Evolutionary conservation across 768 basidiomycete genomes (phyloP), one percentile per base, ranked within the genome.

Genomic region (Phallus indusiatus): DNA sequence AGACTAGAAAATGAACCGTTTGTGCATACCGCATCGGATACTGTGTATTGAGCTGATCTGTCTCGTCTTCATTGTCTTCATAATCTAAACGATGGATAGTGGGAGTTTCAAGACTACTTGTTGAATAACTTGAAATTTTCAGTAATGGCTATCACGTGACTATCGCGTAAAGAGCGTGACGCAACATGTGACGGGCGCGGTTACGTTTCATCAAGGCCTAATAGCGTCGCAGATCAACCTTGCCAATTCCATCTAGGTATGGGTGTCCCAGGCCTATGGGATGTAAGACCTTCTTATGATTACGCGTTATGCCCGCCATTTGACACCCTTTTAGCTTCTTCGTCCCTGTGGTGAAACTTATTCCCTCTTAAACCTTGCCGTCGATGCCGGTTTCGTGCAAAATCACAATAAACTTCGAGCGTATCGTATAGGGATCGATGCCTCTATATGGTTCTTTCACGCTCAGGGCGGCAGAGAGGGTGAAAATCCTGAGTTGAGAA

Each of bases 241-340:
- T 28, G n/a, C n/a, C n/a, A n/a, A 42, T 42, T 42, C n/a, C n/a
- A n/a, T 12, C 42, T 42, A 4, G 42, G 42, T 14, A 60, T 60
- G 59, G 78, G 78, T 33, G 78, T 80, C 51, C 67, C 78, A 61
- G 78, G 77, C 48, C 67, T 80, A 58, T 80, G 78, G 78, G 73
- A 79, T 68, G 81, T 79, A 65, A 52, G 74, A 24, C 12, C n/a
- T 51, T 22, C 7, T 20, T 28, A 12, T 5, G 16, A 37, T 33
- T 49, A 20, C 46, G 61, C 60, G 35, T 64, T 63, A 18, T 21
- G 53, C n/a, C 28, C 52, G 0, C 36, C 21, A 20, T 56, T 22
- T 17, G 14, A 22, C 24, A 37, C n/a, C 17, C 2, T 34, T 17
- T 7, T 22, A 66, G 63, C 51, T 68, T 22, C 36, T 70, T 14